Conservation (phyloP, 352 stramenopile genomes). For the Phytophthora citricola region DNA sequence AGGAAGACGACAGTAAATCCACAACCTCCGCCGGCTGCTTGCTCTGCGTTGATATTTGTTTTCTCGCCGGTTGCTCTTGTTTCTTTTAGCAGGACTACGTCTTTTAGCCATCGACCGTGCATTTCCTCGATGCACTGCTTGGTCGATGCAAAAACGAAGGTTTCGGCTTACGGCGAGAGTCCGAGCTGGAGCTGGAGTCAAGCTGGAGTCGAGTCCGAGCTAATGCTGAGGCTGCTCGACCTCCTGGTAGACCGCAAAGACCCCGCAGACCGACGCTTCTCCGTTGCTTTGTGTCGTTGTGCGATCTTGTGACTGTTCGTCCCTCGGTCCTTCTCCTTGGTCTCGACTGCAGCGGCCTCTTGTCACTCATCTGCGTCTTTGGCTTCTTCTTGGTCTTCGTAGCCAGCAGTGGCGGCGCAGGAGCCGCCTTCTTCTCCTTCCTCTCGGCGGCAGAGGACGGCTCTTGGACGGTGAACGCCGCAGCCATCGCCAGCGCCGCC, state of each 20-base stretch:
- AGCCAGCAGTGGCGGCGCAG: slow-evolving; percentile 20
- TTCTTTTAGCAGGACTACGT: not conserved
- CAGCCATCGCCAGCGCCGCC: slow-evolving; percentile 38
- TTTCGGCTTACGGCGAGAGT: not conserved
- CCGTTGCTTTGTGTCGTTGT: not conserved
- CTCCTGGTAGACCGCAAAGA: slow-evolving; percentile 1
- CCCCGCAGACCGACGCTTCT: not conserved
- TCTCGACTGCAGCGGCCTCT: not conserved
- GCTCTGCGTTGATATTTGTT: not conserved
- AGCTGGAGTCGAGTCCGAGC: slow-evolving; percentile 2
- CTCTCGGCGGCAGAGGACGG: not conserved
- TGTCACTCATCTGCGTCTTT: not conserved
- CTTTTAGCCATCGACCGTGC: not conserved
- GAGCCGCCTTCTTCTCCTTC: slow-evolving; percentile 12
- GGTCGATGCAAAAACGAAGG: not conserved
- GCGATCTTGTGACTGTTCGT: not conserved
- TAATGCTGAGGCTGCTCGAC: slow-evolving; percentile 11
- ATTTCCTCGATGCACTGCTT: not conserved
- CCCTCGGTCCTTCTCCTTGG: slow-evolving; percentile 8
- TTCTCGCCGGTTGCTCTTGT: not conserved
- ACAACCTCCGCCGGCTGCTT: slow-evolving; percentile 18
- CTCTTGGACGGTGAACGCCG: slow-evolving; percentile 16
- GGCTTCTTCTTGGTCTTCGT: slow-evolving; percentile 19
- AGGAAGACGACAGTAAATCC: slow-evolving; percentile 32
- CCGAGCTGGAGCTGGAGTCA: slow-evolving; percentile 1